Evolutionary conservation across 2,329 filamentous ascomycete genomes (phyloP).

Genomic region (Corynespora cassiicola): DNA sequence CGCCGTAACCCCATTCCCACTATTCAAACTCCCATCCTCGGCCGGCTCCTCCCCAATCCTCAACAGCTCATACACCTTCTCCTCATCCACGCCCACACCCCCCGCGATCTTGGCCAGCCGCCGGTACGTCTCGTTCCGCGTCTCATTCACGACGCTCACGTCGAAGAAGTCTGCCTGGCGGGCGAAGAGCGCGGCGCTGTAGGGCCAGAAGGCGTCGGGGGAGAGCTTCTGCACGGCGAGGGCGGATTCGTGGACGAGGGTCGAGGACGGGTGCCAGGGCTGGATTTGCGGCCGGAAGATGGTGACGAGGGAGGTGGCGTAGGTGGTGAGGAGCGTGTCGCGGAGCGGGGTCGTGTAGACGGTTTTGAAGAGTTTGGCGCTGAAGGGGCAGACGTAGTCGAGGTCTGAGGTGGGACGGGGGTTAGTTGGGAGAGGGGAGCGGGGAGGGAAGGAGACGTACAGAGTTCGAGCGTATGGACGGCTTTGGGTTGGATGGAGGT

Average conservation of each 20-base stretch:
- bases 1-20: constrained; percentile 81
- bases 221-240: constrained; percentile 77
- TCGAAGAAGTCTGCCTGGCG: constrained; percentile 84
- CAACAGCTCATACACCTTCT: constrained; percentile 72
- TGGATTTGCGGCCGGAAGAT: constrained; percentile 93
- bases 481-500: constrained; percentile 48
- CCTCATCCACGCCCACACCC: constrained; percentile 72
- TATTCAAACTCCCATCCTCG: constrained; percentile 73
- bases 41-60: constrained; percentile 71
- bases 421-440: not conserved
- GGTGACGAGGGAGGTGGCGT: constrained; percentile 69
- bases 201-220: constrained; percentile 79
- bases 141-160: constrained; percentile 81
- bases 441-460: constrained; percentile 36
- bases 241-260: constrained; percentile 76
- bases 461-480: constrained; percentile 62
- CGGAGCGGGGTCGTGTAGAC: constrained; percentile 68
- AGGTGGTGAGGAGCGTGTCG: constrained; percentile 69
- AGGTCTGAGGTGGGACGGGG: constrained; percentile 62
- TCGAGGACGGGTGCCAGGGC: constrained; percentile 88
- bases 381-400: constrained; percentile 90
- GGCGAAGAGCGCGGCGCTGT: constrained; percentile 72
- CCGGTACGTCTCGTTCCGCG: constrained; percentile 81
- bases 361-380: constrained; percentile 77
- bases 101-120: constrained; percentile 77